phyloP scores from a whole-genome alignment of 2,329 filamentous ascomycete species.

The Xenoacremonium recifei region DNA sequence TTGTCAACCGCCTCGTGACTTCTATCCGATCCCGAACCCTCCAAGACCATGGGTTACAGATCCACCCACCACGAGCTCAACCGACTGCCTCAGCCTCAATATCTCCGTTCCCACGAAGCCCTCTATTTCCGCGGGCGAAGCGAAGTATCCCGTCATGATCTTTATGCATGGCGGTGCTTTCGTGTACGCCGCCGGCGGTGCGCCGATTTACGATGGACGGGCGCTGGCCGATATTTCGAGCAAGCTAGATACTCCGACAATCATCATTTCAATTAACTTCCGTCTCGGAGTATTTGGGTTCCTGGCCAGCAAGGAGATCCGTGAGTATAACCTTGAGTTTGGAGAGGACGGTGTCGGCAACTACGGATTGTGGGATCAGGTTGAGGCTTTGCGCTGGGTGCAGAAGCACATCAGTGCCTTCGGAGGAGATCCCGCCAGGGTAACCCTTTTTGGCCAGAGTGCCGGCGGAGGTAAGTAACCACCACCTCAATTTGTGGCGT shows the following conservation, averaged over 20 bases:
- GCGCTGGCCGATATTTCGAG: conserved; percentile 2
- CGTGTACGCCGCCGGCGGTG: conserved; percentile 7
- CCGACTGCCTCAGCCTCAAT: conserved; percentile 4
- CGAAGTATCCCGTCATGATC: conserved; percentile 7
- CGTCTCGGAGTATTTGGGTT: conserved; percentile 13
- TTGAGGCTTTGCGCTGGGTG: conserved; percentile 8
- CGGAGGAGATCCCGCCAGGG: conserved; percentile 5
- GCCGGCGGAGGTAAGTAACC: too few species aligned
- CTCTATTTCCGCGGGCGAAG: not conserved
- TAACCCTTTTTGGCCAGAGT: conserved; percentile 6
- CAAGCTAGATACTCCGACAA: conserved; percentile 1
- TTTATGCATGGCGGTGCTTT: conserved; percentile 13
- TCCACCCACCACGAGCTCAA: not conserved
- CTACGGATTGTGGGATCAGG: conserved; percentile 12
- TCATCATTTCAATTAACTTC: conserved; percentile 5
- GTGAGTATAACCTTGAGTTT: conserved; percentile 6
- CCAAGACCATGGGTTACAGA: conserved; percentile 7
- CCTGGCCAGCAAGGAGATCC: conserved; percentile 6
- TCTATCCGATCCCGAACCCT: conserved; percentile 9
- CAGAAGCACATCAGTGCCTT: conserved; percentile 7
- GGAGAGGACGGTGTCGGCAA: conserved; percentile 6
- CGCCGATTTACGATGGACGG: conserved; percentile 9
- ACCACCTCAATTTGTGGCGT: too few species aligned
- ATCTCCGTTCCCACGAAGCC: not conserved
- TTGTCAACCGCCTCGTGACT: conserved; percentile 11